These are phyloP conservation scores for Tylopilus vinaceipallidus DNA, from an alignment of 768 basidiomycete species.

Conservation along the genomic window DNA sequence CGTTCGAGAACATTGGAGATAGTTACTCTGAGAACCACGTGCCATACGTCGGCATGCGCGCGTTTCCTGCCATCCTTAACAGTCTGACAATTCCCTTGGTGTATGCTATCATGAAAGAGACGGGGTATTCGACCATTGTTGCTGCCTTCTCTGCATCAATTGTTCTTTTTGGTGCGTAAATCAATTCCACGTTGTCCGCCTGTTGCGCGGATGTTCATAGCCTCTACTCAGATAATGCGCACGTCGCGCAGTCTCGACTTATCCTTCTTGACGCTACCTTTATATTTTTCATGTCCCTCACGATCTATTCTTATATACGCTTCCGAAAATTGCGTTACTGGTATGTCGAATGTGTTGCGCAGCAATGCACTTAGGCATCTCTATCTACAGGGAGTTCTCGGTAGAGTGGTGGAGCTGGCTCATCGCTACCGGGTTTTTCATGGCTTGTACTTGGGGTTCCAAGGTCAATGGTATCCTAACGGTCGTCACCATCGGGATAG, in stretches of 20 bases:
- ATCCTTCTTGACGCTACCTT: conserved; percentile 93
- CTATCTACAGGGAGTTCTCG: conserved; percentile 69
- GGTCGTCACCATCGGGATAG: conserved; percentile 83
- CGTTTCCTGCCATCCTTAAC: conserved; percentile 88
- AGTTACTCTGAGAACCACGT: conserved; percentile 84
- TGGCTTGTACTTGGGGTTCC: conserved; percentile 95
- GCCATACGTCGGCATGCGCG: conserved; percentile 91
- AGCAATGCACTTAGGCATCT: conserved; percentile 2
- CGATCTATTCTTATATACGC: conserved; percentile 88
- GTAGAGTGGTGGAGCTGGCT: conserved; percentile 96
- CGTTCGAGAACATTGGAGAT: conserved; percentile 95
- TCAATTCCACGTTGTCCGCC: background rate
- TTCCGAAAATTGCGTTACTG: conserved; percentile 93
- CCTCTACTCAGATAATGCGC: conserved; percentile 77
- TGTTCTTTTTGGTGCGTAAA: conserved; percentile 78
- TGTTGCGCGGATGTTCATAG: conserved; percentile 1
- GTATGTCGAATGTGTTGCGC: conserved; percentile 39
- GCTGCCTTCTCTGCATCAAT: conserved; percentile 86
- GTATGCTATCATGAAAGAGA: conserved; percentile 97
- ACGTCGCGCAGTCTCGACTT: conserved; percentile 92
- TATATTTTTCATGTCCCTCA: conserved; percentile 94
- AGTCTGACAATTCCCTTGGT: conserved; percentile 89
- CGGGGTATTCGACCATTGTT: conserved; percentile 89
- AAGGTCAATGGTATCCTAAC: conserved; percentile 97
- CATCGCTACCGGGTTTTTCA: conserved; percentile 82